phyloP scores from a whole-genome alignment of 1,284 basidiomycete genomes.

The Neotropicomus parvogracilis region DNA sequence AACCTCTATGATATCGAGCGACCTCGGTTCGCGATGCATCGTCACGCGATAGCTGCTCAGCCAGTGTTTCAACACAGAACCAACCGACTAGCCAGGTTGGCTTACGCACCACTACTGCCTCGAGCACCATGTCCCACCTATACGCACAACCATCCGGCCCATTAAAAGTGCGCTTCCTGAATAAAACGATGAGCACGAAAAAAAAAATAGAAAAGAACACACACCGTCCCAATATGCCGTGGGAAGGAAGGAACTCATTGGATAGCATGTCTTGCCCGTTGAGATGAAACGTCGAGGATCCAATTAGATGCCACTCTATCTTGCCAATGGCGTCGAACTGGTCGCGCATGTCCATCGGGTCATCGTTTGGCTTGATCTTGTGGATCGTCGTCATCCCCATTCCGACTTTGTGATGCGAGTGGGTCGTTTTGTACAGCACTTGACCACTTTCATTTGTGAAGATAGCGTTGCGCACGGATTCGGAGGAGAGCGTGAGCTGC shows the following conservation, averaged over 20 bases:
- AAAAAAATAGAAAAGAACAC: background rate
- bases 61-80: background rate
- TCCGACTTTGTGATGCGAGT: conserved; percentile 13
- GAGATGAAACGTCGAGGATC: conserved; percentile 25
- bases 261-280: conserved; percentile 21
- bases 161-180: conserved; percentile 30
- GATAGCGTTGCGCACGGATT: conserved; percentile 20
- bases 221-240: conserved; percentile 26
- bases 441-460: conserved; percentile 23
- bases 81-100: too few species aligned
- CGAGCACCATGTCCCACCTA: conserved; percentile 26
- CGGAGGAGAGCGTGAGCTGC: conserved; percentile 23
- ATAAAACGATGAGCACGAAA: background rate
- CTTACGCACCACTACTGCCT: conserved; percentile 22
- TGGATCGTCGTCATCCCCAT: conserved; percentile 23
- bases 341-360: conserved; percentile 29
- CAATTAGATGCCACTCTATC: conserved; percentile 28
- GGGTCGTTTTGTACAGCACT: conserved; percentile 30
- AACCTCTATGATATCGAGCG: conserved; percentile 29
- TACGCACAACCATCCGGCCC: conserved; percentile 25
- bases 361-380: conserved; percentile 26
- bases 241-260: conserved; percentile 26
- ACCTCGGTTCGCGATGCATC: conserved; percentile 21
- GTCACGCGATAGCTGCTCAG: conserved; percentile 23
- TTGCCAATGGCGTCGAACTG: conserved; percentile 23